Evolutionary conservation across 2,329 filamentous ascomycete species (phyloP).

Genomic region (Claviceps purpurea): DNA sequence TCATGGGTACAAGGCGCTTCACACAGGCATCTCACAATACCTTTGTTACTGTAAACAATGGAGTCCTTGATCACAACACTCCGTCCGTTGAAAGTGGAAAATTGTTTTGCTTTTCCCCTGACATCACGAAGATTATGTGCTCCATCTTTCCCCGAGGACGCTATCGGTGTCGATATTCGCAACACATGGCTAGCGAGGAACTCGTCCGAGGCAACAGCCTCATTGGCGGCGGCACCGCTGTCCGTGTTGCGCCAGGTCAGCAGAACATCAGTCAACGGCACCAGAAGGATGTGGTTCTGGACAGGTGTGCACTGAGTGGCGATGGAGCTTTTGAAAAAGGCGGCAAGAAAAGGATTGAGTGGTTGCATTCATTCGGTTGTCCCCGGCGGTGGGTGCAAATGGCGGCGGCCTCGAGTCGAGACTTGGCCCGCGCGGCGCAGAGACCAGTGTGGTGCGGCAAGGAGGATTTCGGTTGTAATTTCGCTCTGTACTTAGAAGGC

Average conservation of each 20-base stretch:
- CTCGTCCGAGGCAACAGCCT: slow-evolving; percentile 80
- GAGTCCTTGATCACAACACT: slow-evolving; percentile 92
- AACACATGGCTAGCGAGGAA: slow-evolving; percentile 95
- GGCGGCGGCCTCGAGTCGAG: slow-evolving; percentile 15
- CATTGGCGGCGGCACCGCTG: slow-evolving; percentile 59
- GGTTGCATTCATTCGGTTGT: slow-evolving; percentile 63
- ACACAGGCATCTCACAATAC: slow-evolving; percentile 27
- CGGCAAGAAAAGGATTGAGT: slow-evolving; percentile 94
- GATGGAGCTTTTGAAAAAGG: slow-evolving; percentile 95
- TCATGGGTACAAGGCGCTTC: not conserved
- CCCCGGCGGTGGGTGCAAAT: slow-evolving; percentile 13
- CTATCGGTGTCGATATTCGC: slow-evolving; percentile 52
- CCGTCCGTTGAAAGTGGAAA: slow-evolving; percentile 80
- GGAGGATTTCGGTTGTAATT: not conserved
- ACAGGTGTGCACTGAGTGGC: slow-evolving; percentile 82
- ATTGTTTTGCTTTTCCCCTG: slow-evolving; percentile 87
- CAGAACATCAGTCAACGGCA: slow-evolving; percentile 85
- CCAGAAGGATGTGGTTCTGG: slow-evolving; percentile 85
- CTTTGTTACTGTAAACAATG: slow-evolving; percentile 91
- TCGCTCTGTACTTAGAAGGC: not conserved
- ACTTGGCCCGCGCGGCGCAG: slow-evolving; percentile 4
- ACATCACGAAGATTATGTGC: slow-evolving; percentile 63
- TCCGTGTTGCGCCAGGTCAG: slow-evolving; percentile 80
- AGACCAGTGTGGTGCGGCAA: not conserved
- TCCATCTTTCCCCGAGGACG: slow-evolving; percentile 41